Evolutionary conservation across 305 asterid species (phyloP).

Genomic region (Solanum hybrid): DNA sequence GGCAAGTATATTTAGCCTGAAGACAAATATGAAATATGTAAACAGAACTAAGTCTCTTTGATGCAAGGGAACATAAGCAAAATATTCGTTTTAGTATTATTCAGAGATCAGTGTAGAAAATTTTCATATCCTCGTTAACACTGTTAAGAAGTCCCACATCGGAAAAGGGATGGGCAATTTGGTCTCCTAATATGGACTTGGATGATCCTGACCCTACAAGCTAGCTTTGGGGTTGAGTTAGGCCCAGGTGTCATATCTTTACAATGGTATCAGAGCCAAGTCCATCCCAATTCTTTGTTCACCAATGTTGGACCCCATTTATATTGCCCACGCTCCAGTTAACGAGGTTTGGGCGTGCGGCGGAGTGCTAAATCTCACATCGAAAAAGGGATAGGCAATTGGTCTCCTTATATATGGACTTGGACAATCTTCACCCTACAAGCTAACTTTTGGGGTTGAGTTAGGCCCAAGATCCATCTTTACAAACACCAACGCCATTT

Average conservation of each 20-base stretch:
- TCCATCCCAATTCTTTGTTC: neutral
- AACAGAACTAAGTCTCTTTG: neutral
- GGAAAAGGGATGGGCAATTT: neutral
- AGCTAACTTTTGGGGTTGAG: neutral
- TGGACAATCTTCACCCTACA: neutral
- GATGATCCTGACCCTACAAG: neutral
- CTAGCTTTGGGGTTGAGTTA: neutral
- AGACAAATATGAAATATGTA: neutral
- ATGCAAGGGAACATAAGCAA: neutral
- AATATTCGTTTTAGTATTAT: neutral
- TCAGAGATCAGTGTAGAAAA: neutral
- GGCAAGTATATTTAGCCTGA: conserved; percentile 92
- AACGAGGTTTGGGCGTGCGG: neutral
- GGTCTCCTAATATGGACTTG: neutral
- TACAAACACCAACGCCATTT: neutral
- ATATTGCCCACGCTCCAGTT: neutral
- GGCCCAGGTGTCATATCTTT: neutral
- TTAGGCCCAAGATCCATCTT: neutral
- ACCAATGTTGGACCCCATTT: neutral
- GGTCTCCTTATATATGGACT: neutral
- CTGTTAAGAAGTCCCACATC: neutral
- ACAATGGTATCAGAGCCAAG: neutral
- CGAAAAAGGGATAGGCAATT: neutral
- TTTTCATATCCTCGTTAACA: neutral
- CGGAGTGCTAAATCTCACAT: neutral